Conservation (phyloP, 2,329 filamentous ascomycete genomes). For the Coniochaeta pulveracea region DNA sequence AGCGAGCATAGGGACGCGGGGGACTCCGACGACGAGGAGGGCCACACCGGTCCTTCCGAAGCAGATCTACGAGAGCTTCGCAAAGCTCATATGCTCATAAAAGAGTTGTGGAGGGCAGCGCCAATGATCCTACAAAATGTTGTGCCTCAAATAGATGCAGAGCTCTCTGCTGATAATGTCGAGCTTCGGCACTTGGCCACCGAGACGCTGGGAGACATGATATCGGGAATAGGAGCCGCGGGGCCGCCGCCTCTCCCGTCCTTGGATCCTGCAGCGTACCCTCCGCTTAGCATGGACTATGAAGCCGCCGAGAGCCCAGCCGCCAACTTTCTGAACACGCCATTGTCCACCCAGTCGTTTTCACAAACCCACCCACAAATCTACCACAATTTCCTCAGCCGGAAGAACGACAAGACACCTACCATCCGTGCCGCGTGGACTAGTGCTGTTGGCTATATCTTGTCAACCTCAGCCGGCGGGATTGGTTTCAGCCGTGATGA, state of each 20-base stretch:
- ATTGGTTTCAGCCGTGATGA: conserved; percentile 80
- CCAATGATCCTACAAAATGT: conserved; percentile 86
- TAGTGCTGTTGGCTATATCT: conserved; percentile 69
- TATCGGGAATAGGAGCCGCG: conserved; percentile 84
- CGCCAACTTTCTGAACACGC: conserved; percentile 61
- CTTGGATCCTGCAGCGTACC: conserved; percentile 76
- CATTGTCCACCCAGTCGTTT: conserved; percentile 82
- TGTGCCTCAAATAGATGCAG: conserved; percentile 84
- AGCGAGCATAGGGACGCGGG: conserved; percentile 48
- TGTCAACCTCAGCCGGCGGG: conserved; percentile 83
- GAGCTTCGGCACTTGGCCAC: conserved; percentile 80
- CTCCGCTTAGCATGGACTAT: conserved; percentile 56
- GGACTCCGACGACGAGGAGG: conserved; percentile 53
- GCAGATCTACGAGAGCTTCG: conserved; percentile 77
- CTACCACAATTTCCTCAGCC: conserved; percentile 75
- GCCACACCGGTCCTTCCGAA: conserved; percentile 55
- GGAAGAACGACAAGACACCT: conserved; percentile 77
- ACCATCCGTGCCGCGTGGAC: conserved; percentile 80
- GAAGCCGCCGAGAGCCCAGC: conserved; percentile 38
- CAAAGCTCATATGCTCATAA: conserved; percentile 80
- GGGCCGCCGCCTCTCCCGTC: conserved; percentile 63
- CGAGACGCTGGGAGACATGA: conserved; percentile 90
- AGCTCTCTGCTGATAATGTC: conserved; percentile 81
- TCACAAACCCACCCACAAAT: conserved; percentile 66
- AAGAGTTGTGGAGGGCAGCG: conserved; percentile 88